Evolutionary conservation across 1,284 basidiomycete genomes (phyloP).

Genomic region (Stygiomarasmius scandens): DNA sequence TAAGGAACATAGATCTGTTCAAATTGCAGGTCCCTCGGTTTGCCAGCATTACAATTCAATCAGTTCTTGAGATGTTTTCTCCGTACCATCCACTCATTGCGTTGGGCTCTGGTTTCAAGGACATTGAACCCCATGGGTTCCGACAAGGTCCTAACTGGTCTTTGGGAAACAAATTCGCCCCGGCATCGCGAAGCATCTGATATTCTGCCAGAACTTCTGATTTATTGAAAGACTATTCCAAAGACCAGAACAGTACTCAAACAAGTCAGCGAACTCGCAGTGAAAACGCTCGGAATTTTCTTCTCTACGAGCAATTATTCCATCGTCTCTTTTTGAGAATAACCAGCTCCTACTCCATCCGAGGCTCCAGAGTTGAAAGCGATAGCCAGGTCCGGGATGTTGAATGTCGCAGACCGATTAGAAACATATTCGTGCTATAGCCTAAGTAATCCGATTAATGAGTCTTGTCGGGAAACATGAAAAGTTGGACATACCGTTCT

Average conservation of each 20-base stretch:
- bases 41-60: no score
- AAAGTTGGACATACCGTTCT: constrained; percentile 13
- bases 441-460: constrained; percentile 13
- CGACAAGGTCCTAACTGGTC: constrained; percentile 23
- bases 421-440: constrained; percentile 29
- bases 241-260: neutral
- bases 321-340: neutral
- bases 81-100: constrained; percentile 32
- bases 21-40: no score
- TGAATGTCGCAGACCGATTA: constrained; percentile 18
- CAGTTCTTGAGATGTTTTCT: constrained; percentile 28
- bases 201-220: constrained; percentile 30
- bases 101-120: constrained; percentile 27
- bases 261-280: constrained; percentile 18
- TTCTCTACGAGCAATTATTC: constrained; percentile 25
- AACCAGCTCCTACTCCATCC: constrained; percentile 12
- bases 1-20: no score
- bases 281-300: constrained; percentile 31
- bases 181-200: constrained; percentile 21
- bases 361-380: constrained; percentile 35
- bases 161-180: constrained; percentile 21
- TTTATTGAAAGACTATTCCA: constrained; percentile 28
- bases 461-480: neutral
- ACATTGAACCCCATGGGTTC: constrained; percentile 34
- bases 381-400: constrained; percentile 32